Conservation (phyloP, 345 rosid genomes). For the Crucihimalaya himalaica region DNA sequence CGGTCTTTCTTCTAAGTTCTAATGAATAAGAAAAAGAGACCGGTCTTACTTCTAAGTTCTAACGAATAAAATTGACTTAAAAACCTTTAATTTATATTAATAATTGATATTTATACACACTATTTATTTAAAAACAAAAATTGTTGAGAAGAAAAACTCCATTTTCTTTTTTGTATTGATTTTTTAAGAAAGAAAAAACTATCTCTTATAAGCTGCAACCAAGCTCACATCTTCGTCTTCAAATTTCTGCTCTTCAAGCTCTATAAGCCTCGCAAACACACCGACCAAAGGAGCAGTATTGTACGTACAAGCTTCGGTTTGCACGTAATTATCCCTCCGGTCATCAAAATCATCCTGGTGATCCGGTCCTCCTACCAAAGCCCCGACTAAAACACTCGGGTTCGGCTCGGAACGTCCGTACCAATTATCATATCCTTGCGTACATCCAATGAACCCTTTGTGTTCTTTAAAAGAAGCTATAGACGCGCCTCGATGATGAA, state of each 20-base stretch:
- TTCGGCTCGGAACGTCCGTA: constrained; percentile 49
- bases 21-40: not conserved
- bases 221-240: constrained; percentile 35
- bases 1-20: not conserved
- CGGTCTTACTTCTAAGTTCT: not conserved
- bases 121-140: constrained; percentile 21
- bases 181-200: not conserved
- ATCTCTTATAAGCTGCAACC: constrained; percentile 57
- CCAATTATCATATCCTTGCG: constrained; percentile 75
- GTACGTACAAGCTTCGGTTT: constrained; percentile 60
- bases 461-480: constrained; percentile 68
- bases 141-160: constrained; percentile 15
- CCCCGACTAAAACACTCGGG: constrained; percentile 67
- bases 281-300: constrained; percentile 71
- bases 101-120: constrained; percentile 34
- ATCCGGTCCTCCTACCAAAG: constrained; percentile 77
- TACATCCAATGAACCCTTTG: constrained; percentile 92
- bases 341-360: constrained; percentile 52
- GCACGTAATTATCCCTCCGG: constrained; percentile 53
- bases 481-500: constrained; percentile 95
- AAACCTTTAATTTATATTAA: not conserved
- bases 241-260: constrained; percentile 46
- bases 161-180: not conserved
- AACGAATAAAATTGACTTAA: not conserved
- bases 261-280: constrained; percentile 62